phyloP scores from a whole-genome alignment of 2,329 filamentous ascomycete species.

The Fusarium pilosicola region DNA sequence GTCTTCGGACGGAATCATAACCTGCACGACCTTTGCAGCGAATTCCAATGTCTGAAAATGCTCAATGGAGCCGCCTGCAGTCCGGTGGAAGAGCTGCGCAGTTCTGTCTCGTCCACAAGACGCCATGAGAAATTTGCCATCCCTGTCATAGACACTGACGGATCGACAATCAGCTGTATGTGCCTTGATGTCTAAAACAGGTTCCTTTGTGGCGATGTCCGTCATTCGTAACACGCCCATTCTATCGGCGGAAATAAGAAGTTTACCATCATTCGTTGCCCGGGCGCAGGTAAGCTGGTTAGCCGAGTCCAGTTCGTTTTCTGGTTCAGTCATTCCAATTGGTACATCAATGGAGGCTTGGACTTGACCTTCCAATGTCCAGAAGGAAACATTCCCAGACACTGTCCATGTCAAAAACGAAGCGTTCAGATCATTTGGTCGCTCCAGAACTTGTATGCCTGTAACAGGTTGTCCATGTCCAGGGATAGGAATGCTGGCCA shows the following conservation, averaged over 20 bases:
- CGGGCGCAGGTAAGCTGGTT: slow-evolving; percentile 71
- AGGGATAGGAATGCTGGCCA: slow-evolving; percentile 65
- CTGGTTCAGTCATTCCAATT: slow-evolving; percentile 69
- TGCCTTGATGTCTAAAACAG: slow-evolving; percentile 79
- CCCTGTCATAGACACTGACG: slow-evolving; percentile 75
- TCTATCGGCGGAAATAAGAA: slow-evolving; percentile 86
- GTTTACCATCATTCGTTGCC: slow-evolving; percentile 68
- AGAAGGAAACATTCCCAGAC: slow-evolving; percentile 83
- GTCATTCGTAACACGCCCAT: slow-evolving; percentile 82
- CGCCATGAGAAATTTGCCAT: slow-evolving; percentile 74
- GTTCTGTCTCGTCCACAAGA: slow-evolving; percentile 89
- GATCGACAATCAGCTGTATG: slow-evolving; percentile 87
- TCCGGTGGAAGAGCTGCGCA: slow-evolving; percentile 84
- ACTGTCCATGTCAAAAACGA: slow-evolving; percentile 91
- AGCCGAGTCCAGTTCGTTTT: slow-evolving; percentile 60
- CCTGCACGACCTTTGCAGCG: slow-evolving; percentile 81
- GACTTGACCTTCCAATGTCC: slow-evolving; percentile 78
- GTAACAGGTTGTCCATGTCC: slow-evolving; percentile 73
- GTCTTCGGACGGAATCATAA: slow-evolving; percentile 77
- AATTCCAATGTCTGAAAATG: slow-evolving; percentile 95
- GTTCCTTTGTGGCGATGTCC: slow-evolving; percentile 69
- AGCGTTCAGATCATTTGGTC: slow-evolving; percentile 69
- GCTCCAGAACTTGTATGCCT: slow-evolving; percentile 75
- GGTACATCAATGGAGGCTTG: slow-evolving; percentile 72
- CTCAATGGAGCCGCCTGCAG: slow-evolving; percentile 68